Conservation (phyloP, 306 rosid species). For the Cucurbita argyrosperma region DNA sequence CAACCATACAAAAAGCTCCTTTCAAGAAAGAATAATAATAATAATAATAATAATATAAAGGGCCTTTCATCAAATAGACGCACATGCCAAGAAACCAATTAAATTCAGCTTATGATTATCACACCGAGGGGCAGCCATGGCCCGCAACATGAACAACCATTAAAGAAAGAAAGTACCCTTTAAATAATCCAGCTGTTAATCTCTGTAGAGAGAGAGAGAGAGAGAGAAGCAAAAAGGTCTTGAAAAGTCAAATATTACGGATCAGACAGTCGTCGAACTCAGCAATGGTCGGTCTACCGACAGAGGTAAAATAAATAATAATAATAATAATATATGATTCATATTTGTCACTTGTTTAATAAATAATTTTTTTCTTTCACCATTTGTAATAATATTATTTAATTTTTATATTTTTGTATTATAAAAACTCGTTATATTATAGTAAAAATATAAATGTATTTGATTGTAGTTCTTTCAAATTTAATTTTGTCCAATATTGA, state of each 20-base stretch:
- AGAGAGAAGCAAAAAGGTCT: background rate
- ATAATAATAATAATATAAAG: background rate
- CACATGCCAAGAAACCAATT: slow-evolving; percentile 1
- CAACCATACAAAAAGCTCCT: background rate
- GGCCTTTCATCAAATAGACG: background rate
- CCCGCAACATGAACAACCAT: background rate
- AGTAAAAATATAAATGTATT: too few relatives aligned
- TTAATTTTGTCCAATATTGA: too few relatives aligned
- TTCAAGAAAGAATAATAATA: too few relatives aligned
- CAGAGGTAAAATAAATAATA: background rate
- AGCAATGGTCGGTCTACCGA: background rate
- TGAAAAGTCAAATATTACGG: background rate
- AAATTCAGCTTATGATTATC: background rate
- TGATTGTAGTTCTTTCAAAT: too few relatives aligned
- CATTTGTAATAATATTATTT: too few relatives aligned
- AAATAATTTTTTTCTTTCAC: too few relatives aligned
- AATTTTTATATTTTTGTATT: too few relatives aligned
- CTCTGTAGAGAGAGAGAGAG: background rate
- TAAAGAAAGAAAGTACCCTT: background rate
- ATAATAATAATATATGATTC: too few relatives aligned
- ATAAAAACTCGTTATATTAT: too few relatives aligned
- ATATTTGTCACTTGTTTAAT: too few relatives aligned
- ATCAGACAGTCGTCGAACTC: background rate
- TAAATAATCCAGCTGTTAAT: slow-evolving; percentile 4
- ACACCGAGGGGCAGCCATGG: background rate